Evolutionary conservation across 2,329 filamentous ascomycete genomes (phyloP), one percentile per base, ranked within the genome.

Genomic region (Diplodia seriata): DNA sequence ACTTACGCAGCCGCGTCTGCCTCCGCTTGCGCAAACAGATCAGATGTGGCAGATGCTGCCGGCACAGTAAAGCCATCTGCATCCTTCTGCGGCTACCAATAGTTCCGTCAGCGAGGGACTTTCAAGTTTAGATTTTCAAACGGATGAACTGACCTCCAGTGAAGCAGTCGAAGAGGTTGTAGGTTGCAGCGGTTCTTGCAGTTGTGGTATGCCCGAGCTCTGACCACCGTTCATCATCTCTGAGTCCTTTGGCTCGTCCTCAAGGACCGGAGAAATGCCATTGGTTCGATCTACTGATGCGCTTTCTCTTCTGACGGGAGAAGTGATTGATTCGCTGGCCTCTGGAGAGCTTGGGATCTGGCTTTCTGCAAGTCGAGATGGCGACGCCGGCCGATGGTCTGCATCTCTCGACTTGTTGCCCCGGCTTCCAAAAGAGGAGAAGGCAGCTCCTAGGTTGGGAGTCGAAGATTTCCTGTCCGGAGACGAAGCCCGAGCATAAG

Each of bases 61-160:
- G 90, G 91, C n/a, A 94, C 86, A 4, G 86, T 90, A 75, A 89
- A 95, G 7, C 92, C 92, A 71, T 96, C 92, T 0, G 87, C 81
- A 75, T 95, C 92, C 75, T 88, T 91, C 26, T 75, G 72, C 23
- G 81, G 79, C 67, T 84, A 76, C 33, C 29, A 12, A 29, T 36
- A 4, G 38, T 69, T 38, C 68, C 31, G 14, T 61, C 9, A 31
- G 56, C 29, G 49, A 23, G 5, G 20, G 26, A 1, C 6, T 26
- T 38, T 38, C 9, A 38, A 38, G 36, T 11, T n/a, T 20, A 3
- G 20, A n/a, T 40, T 4, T 15, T 43, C 26, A 8, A 8, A 20
- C 18, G 18, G 9, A 31, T 36, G 29, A 38, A 26, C 68, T 49
- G 71, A 76, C 76, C 68, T 79, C 78, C 61, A 73, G 66, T 38